These are phyloP conservation scores for Aspergillus thermomutatus DNA, from an alignment of 2,329 filamentous ascomycete genomes.

Conservation along the genomic window DNA sequence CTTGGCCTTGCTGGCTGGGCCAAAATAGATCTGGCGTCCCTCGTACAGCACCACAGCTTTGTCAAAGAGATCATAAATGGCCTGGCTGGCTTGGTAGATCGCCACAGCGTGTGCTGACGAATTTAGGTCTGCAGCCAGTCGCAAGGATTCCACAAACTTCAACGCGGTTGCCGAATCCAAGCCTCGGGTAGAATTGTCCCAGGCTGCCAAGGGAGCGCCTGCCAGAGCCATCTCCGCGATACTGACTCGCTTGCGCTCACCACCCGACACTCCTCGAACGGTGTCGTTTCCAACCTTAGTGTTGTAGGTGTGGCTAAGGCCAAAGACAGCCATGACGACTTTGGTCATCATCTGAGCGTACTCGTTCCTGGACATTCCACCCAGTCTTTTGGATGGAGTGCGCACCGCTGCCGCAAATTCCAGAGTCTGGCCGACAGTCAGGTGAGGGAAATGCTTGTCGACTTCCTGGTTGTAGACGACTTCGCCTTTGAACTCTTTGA, in stretches of 20 bases:
- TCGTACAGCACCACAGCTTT: constrained; percentile 69
- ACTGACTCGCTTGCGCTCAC: constrained; percentile 57
- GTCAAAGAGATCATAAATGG: constrained; percentile 56
- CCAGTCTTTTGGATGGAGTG: constrained; percentile 35
- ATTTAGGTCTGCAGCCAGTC: constrained; percentile 44
- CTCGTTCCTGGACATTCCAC: constrained; percentile 30
- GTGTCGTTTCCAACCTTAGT: constrained; percentile 51
- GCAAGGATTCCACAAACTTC: constrained; percentile 50
- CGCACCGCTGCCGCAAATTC: constrained; percentile 69
- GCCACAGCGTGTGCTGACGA: constrained; percentile 49
- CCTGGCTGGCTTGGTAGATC: constrained; percentile 48
- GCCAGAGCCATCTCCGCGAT: constrained; percentile 53
- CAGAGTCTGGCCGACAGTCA: constrained; percentile 69
- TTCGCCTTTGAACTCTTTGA: constrained; percentile 38
- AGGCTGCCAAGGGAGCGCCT: constrained; percentile 40
- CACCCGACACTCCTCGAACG: constrained; percentile 58
- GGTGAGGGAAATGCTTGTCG: constrained; percentile 67
- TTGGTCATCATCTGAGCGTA: constrained; percentile 40
- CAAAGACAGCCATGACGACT: constrained; percentile 43
- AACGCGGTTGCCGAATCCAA: constrained; percentile 51
- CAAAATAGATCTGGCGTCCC: constrained; percentile 71
- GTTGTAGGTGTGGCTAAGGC: constrained; percentile 46
- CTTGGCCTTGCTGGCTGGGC: constrained; percentile 56
- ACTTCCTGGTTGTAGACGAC: constrained; percentile 51
- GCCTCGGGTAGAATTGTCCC: constrained; percentile 46